A percentile compares a stretch with the other conserved stretches of the same genome.
phyloP scores from a whole-genome alignment of 345 rosid species.

The Sonneratia caseolaris region DNA sequence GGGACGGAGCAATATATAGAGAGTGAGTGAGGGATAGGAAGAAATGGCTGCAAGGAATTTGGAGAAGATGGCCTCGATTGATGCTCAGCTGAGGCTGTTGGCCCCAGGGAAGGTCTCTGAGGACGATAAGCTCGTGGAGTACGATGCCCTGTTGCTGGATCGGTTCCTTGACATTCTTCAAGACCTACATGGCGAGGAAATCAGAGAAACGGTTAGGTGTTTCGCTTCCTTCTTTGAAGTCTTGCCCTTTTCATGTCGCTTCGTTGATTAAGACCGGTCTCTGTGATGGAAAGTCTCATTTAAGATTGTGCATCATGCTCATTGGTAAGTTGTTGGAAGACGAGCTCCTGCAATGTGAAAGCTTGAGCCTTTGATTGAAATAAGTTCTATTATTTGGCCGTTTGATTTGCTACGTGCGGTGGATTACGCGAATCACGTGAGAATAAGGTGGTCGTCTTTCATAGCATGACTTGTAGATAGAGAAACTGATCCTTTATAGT shows the following conservation, averaged over 20 bases:
- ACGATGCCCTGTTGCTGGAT: neutral
- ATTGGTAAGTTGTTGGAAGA: neutral
- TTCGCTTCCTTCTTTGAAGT: neutral
- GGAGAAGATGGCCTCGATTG: slow-evolving; percentile 87
- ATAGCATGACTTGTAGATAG: too few species aligned
- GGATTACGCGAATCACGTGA: neutral
- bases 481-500: neutral
- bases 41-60: slow-evolving; percentile 48
- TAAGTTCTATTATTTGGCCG: neutral
- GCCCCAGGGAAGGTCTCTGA: slow-evolving; percentile 86
- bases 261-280: neutral
- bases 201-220: neutral
- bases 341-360: neutral
- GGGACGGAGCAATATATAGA: neutral
- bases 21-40: neutral
- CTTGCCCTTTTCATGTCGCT: neutral
- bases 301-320: neutral
- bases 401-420: neutral
- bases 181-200: slow-evolving; percentile 4
- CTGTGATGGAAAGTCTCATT: neutral
- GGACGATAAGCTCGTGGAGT: slow-evolving; percentile 56
- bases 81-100: slow-evolving; percentile 82
- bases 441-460: too few species aligned
- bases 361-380: neutral
- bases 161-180: neutral